These are phyloP conservation scores for Phytopythium mirpurense DNA, from an alignment of 352 stramenopile species.

Conservation along the genomic window DNA sequence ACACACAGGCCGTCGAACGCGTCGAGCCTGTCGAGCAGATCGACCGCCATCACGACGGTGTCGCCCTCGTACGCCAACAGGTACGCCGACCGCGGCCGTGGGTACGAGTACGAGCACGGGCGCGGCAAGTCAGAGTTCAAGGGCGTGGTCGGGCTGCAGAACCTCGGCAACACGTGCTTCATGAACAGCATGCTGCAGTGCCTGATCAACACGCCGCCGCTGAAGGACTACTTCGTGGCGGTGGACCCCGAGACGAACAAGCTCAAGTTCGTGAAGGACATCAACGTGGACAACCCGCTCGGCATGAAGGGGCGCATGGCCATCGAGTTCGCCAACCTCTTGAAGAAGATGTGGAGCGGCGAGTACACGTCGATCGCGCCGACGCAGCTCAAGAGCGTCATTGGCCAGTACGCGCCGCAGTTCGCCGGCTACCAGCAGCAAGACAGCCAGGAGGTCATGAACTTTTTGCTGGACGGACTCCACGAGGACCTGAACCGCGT, in stretches of 20 bases:
- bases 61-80: conserved; percentile 21
- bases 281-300: conserved; percentile 96
- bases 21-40: too few species aligned
- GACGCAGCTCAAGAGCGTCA: conserved; percentile 75
- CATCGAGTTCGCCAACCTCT: conserved; percentile 91
- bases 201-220: conserved; percentile 89
- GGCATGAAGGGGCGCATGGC: conserved; percentile 92
- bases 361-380: conserved; percentile 82
- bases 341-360: conserved; percentile 93
- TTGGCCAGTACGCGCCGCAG: conserved; percentile 82
- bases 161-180: conserved; percentile 82
- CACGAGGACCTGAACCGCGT: conserved; percentile 91
- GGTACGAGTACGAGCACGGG: conserved; percentile 37
- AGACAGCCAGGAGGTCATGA: conserved; percentile 91
- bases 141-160: conserved; percentile 73
- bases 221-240: conserved; percentile 93
- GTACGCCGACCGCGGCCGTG: conserved; percentile 24
- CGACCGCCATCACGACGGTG: conserved; percentile 6
- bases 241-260: conserved; percentile 47
- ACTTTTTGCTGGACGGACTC: conserved; percentile 89
- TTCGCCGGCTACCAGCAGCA: conserved; percentile 90
- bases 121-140: conserved; percentile 45
- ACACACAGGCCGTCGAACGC: conserved; percentile 59
- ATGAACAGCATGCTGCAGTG: conserved; percentile 89
- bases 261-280: conserved; percentile 55